A percentile compares a stretch with the other conserved stretches of the same genome.
Evolutionary conservation across 495 filamentous ascomycete species (phyloP).

Genomic region (Talaromyces thailandensis): DNA sequence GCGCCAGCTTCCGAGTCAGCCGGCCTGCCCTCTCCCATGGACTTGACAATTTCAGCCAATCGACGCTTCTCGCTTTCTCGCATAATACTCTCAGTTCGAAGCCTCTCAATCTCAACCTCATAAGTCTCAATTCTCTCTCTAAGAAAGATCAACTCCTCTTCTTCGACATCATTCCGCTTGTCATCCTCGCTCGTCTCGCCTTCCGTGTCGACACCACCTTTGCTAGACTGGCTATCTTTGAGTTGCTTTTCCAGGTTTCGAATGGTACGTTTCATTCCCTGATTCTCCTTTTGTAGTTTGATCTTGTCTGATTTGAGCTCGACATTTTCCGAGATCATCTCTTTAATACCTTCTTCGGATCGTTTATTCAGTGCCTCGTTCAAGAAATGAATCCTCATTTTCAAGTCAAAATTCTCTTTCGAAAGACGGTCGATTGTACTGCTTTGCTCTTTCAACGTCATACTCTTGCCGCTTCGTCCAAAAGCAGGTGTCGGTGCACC

Average conservation of each 20-base stretch:
- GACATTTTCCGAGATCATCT: slow-evolving; percentile 95
- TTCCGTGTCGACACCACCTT: slow-evolving; percentile 49
- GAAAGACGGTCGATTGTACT: slow-evolving; percentile 90
- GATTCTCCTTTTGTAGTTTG: slow-evolving; percentile 81
- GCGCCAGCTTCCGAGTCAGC: slow-evolving; percentile 60
- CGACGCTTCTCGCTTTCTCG: slow-evolving; percentile 74
- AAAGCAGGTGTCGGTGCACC: slow-evolving; percentile 42
- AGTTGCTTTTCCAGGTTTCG: slow-evolving; percentile 80
- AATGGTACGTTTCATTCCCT: slow-evolving; percentile 63
- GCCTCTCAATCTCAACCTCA: slow-evolving; percentile 70
- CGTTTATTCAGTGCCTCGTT: slow-evolving; percentile 87
- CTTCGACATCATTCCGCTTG: slow-evolving; percentile 40
- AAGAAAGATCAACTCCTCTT: slow-evolving; percentile 77
- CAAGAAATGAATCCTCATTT: slow-evolving; percentile 94
- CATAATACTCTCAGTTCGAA: slow-evolving; percentile 64
- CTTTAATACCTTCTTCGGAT: slow-evolving; percentile 92
- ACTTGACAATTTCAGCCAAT: slow-evolving; percentile 68
- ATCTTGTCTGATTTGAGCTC: slow-evolving; percentile 86
- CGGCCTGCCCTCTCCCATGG: slow-evolving; percentile 54
- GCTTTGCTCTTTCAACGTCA: slow-evolving; percentile 95
- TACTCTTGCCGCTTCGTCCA: slow-evolving; percentile 60
- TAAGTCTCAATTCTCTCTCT: slow-evolving; percentile 77
- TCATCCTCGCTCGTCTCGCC: slow-evolving; percentile 54
- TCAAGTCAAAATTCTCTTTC: slow-evolving; percentile 92
- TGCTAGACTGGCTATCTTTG: slow-evolving; percentile 56